These are phyloP conservation scores for Fusarium nisikadoi DNA, from an alignment of 2,329 filamentous ascomycete genomes.

Conservation along the genomic window DNA sequence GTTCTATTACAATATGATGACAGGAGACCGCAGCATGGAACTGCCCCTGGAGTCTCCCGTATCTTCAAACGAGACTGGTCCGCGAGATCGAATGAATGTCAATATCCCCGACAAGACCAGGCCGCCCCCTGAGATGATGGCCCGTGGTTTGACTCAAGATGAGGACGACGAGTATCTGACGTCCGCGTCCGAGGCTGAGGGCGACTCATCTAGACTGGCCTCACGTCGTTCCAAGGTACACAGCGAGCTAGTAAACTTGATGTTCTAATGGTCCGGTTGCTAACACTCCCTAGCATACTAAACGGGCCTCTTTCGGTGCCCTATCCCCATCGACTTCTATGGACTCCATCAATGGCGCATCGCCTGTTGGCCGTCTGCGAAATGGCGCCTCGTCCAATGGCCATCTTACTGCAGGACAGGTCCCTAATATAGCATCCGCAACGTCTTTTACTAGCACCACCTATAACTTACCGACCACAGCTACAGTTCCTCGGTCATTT, in stretches of 20 bases:
- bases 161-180: conserved; percentile 88
- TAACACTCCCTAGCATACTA: conserved; percentile 60
- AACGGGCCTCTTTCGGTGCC: conserved; percentile 75
- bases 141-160: conserved; percentile 80
- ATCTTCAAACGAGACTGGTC: conserved; percentile 82
- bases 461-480: conserved; percentile 67
- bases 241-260: not conserved
- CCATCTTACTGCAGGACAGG: conserved; percentile 50
- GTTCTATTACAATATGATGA: conserved; percentile 99
- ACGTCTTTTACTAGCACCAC: conserved; percentile 71
- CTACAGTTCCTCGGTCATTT: conserved; percentile 80
- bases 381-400: conserved; percentile 65
- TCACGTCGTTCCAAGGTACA: conserved; percentile 76
- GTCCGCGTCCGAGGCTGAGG: conserved; percentile 88
- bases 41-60: conserved; percentile 91
- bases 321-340: conserved; percentile 90
- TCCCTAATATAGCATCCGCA: conserved; percentile 66
- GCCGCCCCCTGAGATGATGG: conserved; percentile 91
- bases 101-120: conserved; percentile 89
- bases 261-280: not conserved
- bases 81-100: conserved; percentile 88
- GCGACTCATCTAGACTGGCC: conserved; percentile 74
- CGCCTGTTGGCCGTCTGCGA: conserved; percentile 67
- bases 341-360: conserved; percentile 83
- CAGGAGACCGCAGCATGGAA: conserved; percentile 93